A percentile compares a stretch with the other conserved stretches of the same genome.
These are phyloP conservation scores for Gomphus sp. DNA, from an alignment of 1,284 basidiomycete species.

Conservation along the genomic window DNA sequence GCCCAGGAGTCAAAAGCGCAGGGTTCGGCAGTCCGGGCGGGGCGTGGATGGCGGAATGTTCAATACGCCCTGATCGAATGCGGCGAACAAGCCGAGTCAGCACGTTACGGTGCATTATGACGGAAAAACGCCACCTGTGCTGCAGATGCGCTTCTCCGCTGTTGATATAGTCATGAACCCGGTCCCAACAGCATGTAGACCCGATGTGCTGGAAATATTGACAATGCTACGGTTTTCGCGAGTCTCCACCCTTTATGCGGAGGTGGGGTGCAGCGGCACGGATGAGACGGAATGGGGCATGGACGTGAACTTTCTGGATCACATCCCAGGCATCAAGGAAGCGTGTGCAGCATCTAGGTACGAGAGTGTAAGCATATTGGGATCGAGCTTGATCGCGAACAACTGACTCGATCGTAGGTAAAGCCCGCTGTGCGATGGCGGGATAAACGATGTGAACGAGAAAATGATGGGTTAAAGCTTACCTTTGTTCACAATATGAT, in stretches of 20 bases:
- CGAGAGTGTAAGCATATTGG: not conserved
- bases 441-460: constrained; percentile 4
- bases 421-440: constrained; percentile 51
- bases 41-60: not conserved
- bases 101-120: constrained; percentile 50
- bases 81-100: constrained; percentile 17
- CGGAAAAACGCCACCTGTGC: constrained; percentile 39
- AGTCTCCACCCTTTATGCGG: constrained; percentile 55
- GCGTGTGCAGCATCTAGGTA: constrained; percentile 77
- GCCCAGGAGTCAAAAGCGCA: not conserved
- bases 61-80: not conserved
- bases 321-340: constrained; percentile 70
- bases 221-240: constrained; percentile 68
- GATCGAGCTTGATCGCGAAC: not conserved
- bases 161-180: constrained; percentile 32
- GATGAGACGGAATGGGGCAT: constrained; percentile 78
- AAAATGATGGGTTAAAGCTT: constrained; percentile 17
- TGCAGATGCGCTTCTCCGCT: constrained; percentile 52
- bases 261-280: constrained; percentile 80
- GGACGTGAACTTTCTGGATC: constrained; percentile 75
- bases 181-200: constrained; percentile 44
- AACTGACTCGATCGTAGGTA: constrained; percentile 55
- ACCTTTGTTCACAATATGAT: constrained; percentile 45
- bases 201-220: constrained; percentile 70
- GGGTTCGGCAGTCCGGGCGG: not conserved